phyloP scores from a whole-genome alignment of 1,284 basidiomycete species.

The Tylopilus sp. region DNA sequence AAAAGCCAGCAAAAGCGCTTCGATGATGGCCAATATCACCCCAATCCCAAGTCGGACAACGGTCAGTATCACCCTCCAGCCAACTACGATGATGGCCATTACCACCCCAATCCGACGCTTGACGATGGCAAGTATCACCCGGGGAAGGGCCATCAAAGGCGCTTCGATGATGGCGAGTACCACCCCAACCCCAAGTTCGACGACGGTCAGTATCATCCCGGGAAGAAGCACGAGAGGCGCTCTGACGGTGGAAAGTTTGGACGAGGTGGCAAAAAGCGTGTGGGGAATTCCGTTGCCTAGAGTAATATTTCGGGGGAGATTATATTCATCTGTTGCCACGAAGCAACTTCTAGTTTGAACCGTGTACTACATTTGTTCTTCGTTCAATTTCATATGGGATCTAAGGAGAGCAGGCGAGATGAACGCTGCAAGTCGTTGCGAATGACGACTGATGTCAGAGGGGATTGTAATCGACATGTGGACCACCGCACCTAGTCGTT shows the following conservation, averaged over 20 bases:
- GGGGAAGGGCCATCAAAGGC: neutral
- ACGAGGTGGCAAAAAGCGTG: neutral
- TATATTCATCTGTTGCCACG: neutral
- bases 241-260: slow-evolving; percentile 9
- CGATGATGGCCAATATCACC: slow-evolving; percentile 14
- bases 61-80: slow-evolving; percentile 6
- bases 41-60: slow-evolving; percentile 3
- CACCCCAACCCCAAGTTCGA: neutral
- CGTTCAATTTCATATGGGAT: neutral
- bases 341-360: slow-evolving; percentile 6
- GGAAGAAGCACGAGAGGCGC: neutral
- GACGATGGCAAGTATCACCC: neutral
- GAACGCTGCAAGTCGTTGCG: no score
- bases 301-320: no score
- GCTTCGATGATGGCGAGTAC: neutral
- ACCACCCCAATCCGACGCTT: slow-evolving; percentile 2
- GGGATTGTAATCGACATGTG: no score
- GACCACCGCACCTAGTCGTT: no score
- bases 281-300: no score
- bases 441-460: no score
- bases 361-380: slow-evolving; percentile 16
- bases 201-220: neutral
- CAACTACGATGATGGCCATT: slow-evolving; percentile 11
- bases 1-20: neutral
- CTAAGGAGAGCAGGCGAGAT: no score